Evolutionary conservation across 306 rosid species (phyloP).

Genomic region (Astragalus membranaceus): DNA sequence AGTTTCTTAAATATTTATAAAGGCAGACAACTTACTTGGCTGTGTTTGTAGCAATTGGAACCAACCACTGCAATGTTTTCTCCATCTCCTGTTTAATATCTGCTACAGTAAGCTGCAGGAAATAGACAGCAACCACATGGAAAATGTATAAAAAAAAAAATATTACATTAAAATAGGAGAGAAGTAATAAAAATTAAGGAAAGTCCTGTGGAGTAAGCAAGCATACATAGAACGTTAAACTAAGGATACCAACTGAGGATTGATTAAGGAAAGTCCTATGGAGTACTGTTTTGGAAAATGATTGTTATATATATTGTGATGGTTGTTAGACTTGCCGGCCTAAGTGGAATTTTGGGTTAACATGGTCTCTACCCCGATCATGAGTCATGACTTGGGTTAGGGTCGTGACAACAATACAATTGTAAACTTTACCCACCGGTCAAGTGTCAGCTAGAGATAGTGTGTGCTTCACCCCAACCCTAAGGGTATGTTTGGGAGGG

Average conservation of each 20-base stretch:
- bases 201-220: neutral
- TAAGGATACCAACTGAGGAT: neutral
- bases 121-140: constrained; percentile 5
- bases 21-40: constrained; percentile 59
- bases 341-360: neutral
- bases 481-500: no score
- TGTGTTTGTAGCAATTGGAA: constrained; percentile 77
- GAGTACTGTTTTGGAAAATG: no score
- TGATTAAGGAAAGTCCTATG: no score
- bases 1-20: neutral
- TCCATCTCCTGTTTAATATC: constrained; percentile 84
- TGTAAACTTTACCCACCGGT: neutral
- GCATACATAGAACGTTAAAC: neutral
- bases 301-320: no score
- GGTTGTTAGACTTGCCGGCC: no score
- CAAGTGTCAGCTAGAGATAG: neutral
- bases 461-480: neutral
- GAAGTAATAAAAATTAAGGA: neutral
- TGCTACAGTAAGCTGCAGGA: constrained; percentile 53
- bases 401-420: neutral
- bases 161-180: constrained; percentile 3
- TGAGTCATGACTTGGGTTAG: no score
- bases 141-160: neutral
- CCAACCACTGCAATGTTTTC: constrained; percentile 77
- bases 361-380: neutral